phyloP scores from a whole-genome alignment of 345 rosid genomes.

The Salix brachista region DNA sequence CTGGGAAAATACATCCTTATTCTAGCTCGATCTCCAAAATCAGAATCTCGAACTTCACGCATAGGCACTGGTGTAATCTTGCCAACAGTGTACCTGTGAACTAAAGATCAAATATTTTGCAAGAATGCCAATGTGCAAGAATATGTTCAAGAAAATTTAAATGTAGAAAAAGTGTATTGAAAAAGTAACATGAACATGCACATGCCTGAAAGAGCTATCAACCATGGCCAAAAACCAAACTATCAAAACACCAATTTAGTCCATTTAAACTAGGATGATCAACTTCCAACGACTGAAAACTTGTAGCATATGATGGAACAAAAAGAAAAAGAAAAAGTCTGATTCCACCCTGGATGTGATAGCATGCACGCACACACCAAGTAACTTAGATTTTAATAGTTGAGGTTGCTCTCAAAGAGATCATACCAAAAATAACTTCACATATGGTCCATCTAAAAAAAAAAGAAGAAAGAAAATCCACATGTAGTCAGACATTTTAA shows the following conservation, averaged over 20 bases:
- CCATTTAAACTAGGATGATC: neutral
- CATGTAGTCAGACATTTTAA: neutral
- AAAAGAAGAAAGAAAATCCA: neutral
- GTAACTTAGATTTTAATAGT: neutral
- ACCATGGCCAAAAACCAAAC: neutral
- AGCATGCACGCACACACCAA: neutral
- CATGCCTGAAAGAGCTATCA: neutral
- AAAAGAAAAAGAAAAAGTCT: neutral
- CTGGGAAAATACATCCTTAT: conserved; percentile 85
- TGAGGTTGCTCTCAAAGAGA: neutral
- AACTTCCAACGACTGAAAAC: neutral
- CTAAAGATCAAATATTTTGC: conserved; percentile 34
- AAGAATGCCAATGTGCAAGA: conserved; percentile 4
- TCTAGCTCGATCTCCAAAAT: conserved; percentile 91
- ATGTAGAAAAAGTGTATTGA: neutral
- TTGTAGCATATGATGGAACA: neutral
- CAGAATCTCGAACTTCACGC: conserved; percentile 85
- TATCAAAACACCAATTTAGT: neutral
- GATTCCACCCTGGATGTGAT: neutral
- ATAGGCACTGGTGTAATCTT: conserved; percentile 89
- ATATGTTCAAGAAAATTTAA: neutral
- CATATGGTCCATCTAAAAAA: neutral
- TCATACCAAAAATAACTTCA: neutral
- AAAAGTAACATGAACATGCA: neutral
- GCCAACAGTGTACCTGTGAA: conserved; percentile 86